Conservation (phyloP, 2,329 filamentous ascomycete genomes). For the Neofusicoccum ribis region DNA sequence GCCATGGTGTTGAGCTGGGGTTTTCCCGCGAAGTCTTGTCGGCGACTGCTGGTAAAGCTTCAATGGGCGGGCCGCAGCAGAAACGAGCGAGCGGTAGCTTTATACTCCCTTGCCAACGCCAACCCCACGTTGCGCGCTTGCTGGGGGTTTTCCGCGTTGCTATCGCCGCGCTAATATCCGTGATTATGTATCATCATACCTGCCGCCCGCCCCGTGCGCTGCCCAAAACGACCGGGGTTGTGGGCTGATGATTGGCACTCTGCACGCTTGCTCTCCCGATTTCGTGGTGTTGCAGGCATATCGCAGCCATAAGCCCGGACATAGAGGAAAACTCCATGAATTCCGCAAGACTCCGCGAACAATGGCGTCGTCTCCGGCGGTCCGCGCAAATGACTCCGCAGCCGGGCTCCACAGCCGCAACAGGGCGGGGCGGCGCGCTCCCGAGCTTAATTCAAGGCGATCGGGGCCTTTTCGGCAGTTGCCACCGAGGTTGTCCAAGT, state of each 20-base stretch:
- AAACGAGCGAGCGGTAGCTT: neutral
- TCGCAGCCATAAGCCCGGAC: neutral
- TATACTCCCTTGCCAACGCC: neutral
- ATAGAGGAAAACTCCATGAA: neutral
- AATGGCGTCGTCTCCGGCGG: neutral
- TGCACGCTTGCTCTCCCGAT: no score
- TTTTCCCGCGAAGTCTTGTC: neutral
- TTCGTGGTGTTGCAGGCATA: no score
- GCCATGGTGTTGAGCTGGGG: neutral
- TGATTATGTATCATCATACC: no score
- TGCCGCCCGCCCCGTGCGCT: no score
- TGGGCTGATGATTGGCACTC: no score
- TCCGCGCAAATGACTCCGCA: neutral
- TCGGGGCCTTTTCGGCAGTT: neutral
- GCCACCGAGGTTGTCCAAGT: neutral
- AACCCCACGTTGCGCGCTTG: no score
- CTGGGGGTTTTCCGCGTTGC: no score
- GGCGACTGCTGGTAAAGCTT: neutral
- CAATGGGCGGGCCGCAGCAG: neutral
- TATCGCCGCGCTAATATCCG: no score
- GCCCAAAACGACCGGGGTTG: no score
- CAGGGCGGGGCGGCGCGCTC: constrained; percentile 4
- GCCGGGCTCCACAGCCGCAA: neutral
- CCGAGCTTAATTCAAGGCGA: constrained; percentile 3
- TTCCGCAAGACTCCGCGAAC: neutral